Base-by-base conservation (phyloP, 306 rosid genomes). In the Pyrus pyrifolia region DNA sequence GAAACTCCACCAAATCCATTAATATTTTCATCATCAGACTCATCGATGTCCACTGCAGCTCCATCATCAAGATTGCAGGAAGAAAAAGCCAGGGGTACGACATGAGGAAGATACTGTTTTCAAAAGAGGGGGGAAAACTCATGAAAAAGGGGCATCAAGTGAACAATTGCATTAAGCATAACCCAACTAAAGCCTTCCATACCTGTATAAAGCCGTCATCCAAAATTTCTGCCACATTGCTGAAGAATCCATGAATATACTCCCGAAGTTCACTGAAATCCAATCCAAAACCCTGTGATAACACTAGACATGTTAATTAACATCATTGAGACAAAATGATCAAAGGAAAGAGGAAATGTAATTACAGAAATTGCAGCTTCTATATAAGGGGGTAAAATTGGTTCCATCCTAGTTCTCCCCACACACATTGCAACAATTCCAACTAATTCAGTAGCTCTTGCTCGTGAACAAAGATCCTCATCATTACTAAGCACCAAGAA, bases 21-120 rank as follows among this genome's bases (percentile, higher is more conserved):
- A 66, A 84, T 73, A 78, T 85, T 83, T 69, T 96, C 99, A 55
- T 88, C 91, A 33, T 96, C 99, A 6, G 91, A 79, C 78, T 96
- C 99, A 73, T 89, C 97, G 69, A 96, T 76, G 82, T 96, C 91
- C 72, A 96, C 93, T 1, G 96, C 98, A 80, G 99, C 93, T 72
- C 99, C 99, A 83, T 96, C 99, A 78, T 96, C 99, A 76, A 96
- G 97, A 88, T 96, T 89, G 93, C 97, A 96, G 38, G 99, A 91
- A 82, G 96, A 80, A 85, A 96, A 87, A 76, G 96, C 98, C 29
- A 92, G 89, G 35, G 98, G 97, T 71, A 92, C 91, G 75, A 92
- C 99, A 83, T 85, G 98, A 84, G 97, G 96, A 80, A 96, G 99
- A 87, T 92, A 91, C 99, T 96, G 99, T 82, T 76, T 77, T 71